A percentile compares a stretch with the other conserved stretches of the same genome.
These are phyloP conservation scores for Bolboschoenoplectus hybrid DNA, from an alignment of 202 grass and related monocot species.

Conservation along the genomic window DNA sequence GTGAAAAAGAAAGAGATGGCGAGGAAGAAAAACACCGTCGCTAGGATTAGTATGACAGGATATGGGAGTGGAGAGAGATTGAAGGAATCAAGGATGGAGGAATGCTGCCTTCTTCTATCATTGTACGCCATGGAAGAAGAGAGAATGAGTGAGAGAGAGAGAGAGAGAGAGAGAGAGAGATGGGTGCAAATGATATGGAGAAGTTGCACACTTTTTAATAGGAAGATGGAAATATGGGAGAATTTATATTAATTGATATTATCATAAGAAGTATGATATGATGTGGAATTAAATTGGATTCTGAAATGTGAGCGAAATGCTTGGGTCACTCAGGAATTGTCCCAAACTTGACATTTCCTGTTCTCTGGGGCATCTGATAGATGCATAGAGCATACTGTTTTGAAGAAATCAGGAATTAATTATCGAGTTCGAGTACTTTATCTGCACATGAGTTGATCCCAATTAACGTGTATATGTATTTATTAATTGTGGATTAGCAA, in stretches of 20 bases:
- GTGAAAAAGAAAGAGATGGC: conserved; percentile 80
- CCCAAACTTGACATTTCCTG: background rate
- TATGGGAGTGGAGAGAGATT: conserved; percentile 84
- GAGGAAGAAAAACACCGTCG: conserved; percentile 64
- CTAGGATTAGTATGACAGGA: conserved; percentile 88
- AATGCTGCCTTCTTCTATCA: conserved; percentile 53
- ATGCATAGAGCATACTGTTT: no score
- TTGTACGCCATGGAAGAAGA: conserved; percentile 61
- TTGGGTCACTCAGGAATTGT: background rate
- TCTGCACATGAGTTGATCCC: no score
- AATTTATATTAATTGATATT: background rate
- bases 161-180: conserved; percentile 12
- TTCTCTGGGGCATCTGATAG: background rate
- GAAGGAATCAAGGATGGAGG: conserved; percentile 68
- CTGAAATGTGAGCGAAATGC: background rate
- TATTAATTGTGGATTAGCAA: no score
- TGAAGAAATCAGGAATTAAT: no score
- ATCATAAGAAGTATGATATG: background rate
- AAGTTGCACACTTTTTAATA: background rate
- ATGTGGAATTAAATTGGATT: background rate
- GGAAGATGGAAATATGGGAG: background rate
- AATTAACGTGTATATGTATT: no score
- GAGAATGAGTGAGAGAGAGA: background rate
- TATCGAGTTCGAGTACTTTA: no score
- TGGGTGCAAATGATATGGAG: conserved; percentile 9